Percentiles rank a stretch among this genome's conserved stretches.
Evolutionary conservation across 1,284 basidiomycete species (phyloP).

Genomic region (Cryptococcus sp.): DNA sequence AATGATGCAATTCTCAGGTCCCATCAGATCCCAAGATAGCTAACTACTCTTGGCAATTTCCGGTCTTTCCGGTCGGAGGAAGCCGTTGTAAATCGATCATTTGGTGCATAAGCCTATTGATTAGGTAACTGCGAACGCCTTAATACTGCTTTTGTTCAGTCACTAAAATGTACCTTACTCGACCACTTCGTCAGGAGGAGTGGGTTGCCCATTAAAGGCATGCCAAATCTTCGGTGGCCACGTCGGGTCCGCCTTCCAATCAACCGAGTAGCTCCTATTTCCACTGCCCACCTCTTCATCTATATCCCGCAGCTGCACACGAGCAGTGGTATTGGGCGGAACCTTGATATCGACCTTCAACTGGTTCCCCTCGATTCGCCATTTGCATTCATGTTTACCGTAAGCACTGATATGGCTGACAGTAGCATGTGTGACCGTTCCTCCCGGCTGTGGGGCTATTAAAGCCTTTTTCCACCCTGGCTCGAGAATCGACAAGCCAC

Average conservation of each 20-base stretch:
- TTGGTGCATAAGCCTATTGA: too few relatives aligned
- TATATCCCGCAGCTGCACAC: neutral
- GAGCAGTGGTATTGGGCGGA: constrained; percentile 20
- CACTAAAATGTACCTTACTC: neutral
- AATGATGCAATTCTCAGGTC: too few relatives aligned
- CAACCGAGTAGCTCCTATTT: constrained; percentile 8
- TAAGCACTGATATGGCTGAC: constrained; percentile 9
- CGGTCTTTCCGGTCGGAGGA: too few relatives aligned
- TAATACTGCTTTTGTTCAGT: too few relatives aligned
- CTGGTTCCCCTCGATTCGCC: constrained; percentile 12
- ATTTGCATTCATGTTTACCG: constrained; percentile 10
- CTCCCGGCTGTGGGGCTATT: constrained; percentile 25
- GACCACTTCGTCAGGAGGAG: neutral
- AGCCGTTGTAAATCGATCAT: too few relatives aligned
- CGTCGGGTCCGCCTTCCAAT: constrained; percentile 12
- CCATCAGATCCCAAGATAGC: too few relatives aligned
- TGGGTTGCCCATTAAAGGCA: neutral
- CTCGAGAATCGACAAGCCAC: constrained; percentile 17
- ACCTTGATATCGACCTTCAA: constrained; percentile 15
- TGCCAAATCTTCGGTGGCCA: constrained; percentile 20
- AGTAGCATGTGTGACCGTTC: constrained; percentile 21
- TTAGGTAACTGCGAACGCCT: too few relatives aligned
- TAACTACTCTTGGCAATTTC: too few relatives aligned
- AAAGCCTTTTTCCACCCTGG: constrained; percentile 24
- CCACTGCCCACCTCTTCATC: constrained; percentile 16